Evolutionary conservation across 2,329 filamentous ascomycete genomes (phyloP).

Genomic region (Sporothrix sp.): DNA sequence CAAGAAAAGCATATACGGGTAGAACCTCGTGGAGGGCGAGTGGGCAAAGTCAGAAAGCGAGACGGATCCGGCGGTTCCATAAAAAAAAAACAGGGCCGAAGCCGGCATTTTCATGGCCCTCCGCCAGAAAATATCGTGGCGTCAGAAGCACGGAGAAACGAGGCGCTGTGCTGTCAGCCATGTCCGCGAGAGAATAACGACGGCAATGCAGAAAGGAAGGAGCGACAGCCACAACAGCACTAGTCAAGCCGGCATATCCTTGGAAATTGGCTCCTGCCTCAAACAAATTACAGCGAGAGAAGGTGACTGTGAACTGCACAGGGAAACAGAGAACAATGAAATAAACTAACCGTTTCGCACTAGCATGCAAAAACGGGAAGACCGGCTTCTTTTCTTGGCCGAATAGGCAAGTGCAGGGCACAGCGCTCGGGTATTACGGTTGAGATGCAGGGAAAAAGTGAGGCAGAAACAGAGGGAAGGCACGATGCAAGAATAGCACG

Average conservation of each 20-base stretch:
- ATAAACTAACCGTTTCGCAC: slow-evolving; percentile 8
- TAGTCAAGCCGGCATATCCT: slow-evolving; percentile 9
- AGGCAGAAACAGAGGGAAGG: background rate
- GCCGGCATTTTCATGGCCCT: too few relatives aligned
- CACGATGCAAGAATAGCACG: background rate
- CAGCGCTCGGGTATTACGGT: background rate
- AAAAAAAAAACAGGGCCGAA: background rate
- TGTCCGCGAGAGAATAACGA: too few relatives aligned
- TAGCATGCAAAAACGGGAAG: slow-evolving; percentile 11
- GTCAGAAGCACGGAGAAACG: slow-evolving; percentile 2
- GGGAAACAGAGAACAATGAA: too few relatives aligned
- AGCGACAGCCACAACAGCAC: background rate
- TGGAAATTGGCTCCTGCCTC: slow-evolving; percentile 2
- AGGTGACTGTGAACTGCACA: background rate
- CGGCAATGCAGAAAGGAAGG: background rate
- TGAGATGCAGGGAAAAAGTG: background rate
- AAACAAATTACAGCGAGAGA: slow-evolving; percentile 5
- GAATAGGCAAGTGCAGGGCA: background rate
- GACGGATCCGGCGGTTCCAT: background rate
- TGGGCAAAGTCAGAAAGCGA: background rate
- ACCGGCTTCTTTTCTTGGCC: slow-evolving; percentile 1
- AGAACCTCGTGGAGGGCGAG: too few relatives aligned
- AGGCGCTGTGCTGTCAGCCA: too few relatives aligned
- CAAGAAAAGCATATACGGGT: background rate
- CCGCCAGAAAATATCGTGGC: background rate